Conservation (phyloP, 306 rosid genomes). For the Quercus glauca region DNA sequence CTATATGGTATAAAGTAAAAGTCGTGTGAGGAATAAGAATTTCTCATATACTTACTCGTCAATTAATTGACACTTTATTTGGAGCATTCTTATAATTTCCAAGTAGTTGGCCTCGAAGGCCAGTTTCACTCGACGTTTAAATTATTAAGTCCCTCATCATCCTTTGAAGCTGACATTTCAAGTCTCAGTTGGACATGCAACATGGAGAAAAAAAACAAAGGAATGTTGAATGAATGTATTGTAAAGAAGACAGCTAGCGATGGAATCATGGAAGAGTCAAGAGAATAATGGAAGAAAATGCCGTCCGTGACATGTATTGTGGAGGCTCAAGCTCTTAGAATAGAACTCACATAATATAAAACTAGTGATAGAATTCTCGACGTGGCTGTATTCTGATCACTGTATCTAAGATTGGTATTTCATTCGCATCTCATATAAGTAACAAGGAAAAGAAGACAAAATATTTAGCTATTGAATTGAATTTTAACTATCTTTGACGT, state of each 20-base stretch:
- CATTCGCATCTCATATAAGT: too few species aligned
- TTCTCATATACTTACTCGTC: neutral
- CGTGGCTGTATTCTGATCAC: too few species aligned
- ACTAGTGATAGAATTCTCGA: too few species aligned
- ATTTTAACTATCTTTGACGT: too few species aligned
- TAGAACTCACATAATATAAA: too few species aligned
- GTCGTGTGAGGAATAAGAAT: neutral
- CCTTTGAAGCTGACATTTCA: neutral
- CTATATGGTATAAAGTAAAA: neutral
- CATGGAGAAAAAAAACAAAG: neutral
- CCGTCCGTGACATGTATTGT: too few species aligned
- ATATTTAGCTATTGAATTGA: too few species aligned
- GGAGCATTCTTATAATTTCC: neutral
- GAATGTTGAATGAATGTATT: neutral
- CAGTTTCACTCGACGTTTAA: neutral
- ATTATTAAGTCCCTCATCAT: neutral
- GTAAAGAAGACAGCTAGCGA: neutral
- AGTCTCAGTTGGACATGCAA: neutral
- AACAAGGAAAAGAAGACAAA: too few species aligned
- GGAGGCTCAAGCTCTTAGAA: too few species aligned
- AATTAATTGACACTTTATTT: constrained; percentile 18
- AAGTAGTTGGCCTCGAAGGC: neutral
- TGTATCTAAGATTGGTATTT: too few species aligned
- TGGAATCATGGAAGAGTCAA: too few species aligned
- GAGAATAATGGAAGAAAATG: too few species aligned